Base-by-base conservation (phyloP, 2,329 filamentous ascomycete species). In the Orbilia oligospora region DNA sequence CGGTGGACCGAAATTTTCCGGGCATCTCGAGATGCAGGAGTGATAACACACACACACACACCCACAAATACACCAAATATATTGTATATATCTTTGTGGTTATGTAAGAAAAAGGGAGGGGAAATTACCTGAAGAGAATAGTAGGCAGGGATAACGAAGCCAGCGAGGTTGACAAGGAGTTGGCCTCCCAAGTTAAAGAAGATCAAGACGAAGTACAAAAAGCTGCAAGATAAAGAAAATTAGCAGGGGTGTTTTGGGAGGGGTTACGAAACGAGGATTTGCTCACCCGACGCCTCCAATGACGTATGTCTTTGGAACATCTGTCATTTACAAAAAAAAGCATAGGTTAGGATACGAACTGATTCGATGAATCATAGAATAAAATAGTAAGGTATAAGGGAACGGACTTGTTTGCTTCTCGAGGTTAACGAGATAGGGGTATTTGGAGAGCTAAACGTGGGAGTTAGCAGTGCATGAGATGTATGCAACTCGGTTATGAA, bases 131-230 rank as follows among this genome's bases (percentile, higher is more conserved):
- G 87, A 71, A 96, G 87, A 41, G 93, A 95, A 86, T 95, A 97
- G 88, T 96, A 96, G 78, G 90, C 91, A 27, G 93, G 93, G 80
- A 97, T 89, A 82, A 92, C 86, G 84, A 96, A 96, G 80, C 93
- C 93, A 81, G 93, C 92, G 81, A 94, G 86, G 87, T 97, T 97
- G 86, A 93, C 94, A 82, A 97, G 88, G 83, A 96, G 91, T 86
- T 94, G 92, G 82, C 93, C 93, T 81, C 91, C 93, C 81, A 96
- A 92, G 89, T 97, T 97, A 88, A 97, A 94, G 87, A 96, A 90
- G 86, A 96, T 93, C 82, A 96, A 90, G 87, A 95, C 93, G 87
- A 96, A 93, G 88, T 97, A 97, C 81, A 94, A 89, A 65, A 90
- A 90, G 78, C 79, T 80, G 53, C 41, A 24, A 33, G 38, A 44